Evolutionary conservation across 164 flowering plant species (phyloP), one percentile per base, ranked within the genome.

Genomic region (Echeveria elegans): DNA sequence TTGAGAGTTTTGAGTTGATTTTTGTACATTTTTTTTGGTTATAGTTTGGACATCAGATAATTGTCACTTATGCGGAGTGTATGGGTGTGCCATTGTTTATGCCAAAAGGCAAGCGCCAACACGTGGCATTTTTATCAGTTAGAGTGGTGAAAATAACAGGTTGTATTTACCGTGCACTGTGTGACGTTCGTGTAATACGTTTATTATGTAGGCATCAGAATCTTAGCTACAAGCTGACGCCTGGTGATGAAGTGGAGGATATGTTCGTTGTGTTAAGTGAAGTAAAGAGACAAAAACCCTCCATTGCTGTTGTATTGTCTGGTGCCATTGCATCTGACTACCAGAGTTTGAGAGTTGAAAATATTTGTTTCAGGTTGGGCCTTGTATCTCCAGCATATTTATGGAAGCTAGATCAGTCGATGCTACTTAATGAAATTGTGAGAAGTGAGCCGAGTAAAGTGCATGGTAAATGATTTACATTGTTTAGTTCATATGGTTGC

Each of bases 301-400:
- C 88, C 41, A 68, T 93, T 47, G 63, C 77, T 48, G 98, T 90
- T 41, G 98, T 93, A 11, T 90, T 90, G 43, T 89, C 97, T 52
- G 98, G 98, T 71, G 97, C 98, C 40, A 93, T 93, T 78, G 97
- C 96, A 58, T 93, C 97, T 69, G 98, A 93, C 72, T 93, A 93
- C 74, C 97, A 93, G 70, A 83, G 98, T 74, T 72, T 93, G 36
- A 84, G 98, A 34, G 98, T 93, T 63, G 98, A 93, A 75, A 91
- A 79, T 77, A 78, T 91, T 48, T 93, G 97, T 75, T 88, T 96
- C 45, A 86, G 98, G 86, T 79, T 93, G 78, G 96, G 97, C 69
- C 92, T 93, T 74, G 84, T 93, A 76, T 93, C 98, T 76, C 76
- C 91, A 74, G 92, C 97, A 74, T 93, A 86, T 82, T 82, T 93